Evolutionary conservation across 2,329 filamentous ascomycete genomes (phyloP).

Genomic region (Alternaria ethzedia): DNA sequence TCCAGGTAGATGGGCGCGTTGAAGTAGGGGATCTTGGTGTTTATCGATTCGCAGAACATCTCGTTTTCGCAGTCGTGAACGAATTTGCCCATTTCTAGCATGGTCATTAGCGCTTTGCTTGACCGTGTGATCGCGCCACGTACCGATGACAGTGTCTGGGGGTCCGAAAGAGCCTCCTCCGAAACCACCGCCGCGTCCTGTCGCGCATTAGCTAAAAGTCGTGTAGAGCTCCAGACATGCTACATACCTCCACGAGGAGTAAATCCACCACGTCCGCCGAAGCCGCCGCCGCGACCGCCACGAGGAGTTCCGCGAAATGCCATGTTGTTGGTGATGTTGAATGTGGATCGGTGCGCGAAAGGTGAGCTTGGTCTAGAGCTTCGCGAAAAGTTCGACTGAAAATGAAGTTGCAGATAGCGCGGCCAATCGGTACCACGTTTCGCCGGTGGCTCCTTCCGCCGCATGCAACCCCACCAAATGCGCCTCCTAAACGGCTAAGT

Average conservation of each 20-base stretch:
- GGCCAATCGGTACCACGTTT: slow-evolving; percentile 37
- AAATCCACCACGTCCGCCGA: slow-evolving; percentile 60
- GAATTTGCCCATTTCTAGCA: slow-evolving; percentile 88
- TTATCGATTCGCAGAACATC: slow-evolving; percentile 95
- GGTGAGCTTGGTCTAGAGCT: slow-evolving; percentile 34
- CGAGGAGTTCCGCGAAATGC: slow-evolving; percentile 63
- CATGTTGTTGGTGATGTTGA: slow-evolving; percentile 55
- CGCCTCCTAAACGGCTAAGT: slow-evolving; percentile 25
- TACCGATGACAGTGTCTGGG: slow-evolving; percentile 53
- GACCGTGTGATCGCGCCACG: background rate
- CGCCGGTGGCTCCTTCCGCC: slow-evolving; percentile 23
- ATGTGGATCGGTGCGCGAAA: slow-evolving; percentile 36
- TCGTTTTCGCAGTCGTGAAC: slow-evolving; percentile 96
- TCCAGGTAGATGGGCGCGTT: slow-evolving; percentile 98
- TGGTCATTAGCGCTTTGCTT: slow-evolving; percentile 22
- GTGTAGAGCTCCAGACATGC: slow-evolving; percentile 21
- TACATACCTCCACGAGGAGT: slow-evolving; percentile 58
- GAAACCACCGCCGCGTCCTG: slow-evolving; percentile 45
- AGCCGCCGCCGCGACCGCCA: slow-evolving; percentile 52
- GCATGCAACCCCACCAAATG: slow-evolving; percentile 33
- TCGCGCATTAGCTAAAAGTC: slow-evolving; percentile 38
- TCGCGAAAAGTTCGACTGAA: slow-evolving; percentile 36
- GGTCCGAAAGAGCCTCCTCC: slow-evolving; percentile 50
- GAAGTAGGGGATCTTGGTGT: slow-evolving; percentile 97
- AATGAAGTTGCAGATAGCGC: slow-evolving; percentile 29